phyloP scores from a whole-genome alignment of 2,329 filamentous ascomycete species.

The Amauroascus niger region DNA sequence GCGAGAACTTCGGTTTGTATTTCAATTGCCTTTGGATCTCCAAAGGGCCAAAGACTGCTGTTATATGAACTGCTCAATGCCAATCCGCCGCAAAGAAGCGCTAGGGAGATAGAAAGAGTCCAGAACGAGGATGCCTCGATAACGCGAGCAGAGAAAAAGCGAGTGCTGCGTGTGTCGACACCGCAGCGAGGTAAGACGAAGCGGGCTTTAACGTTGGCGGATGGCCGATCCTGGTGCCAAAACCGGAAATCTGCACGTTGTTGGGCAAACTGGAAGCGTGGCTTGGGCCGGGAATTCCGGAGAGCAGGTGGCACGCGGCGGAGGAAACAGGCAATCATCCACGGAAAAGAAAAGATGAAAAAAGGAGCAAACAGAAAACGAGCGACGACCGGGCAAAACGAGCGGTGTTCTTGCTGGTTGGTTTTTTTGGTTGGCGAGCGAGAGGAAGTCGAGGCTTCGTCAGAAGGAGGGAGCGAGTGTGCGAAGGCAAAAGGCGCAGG shows the following conservation, averaged over 20 bases:
- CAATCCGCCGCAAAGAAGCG: constrained; percentile 29
- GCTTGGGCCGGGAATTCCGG: constrained; percentile 20
- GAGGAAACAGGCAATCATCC: constrained; percentile 30
- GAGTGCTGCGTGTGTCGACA: not conserved
- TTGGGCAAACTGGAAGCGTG: constrained; percentile 16
- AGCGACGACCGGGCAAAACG: not conserved
- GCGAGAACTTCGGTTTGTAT: not conserved
- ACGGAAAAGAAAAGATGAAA: not conserved
- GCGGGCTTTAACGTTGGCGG: not conserved
- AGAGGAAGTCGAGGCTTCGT: not conserved
- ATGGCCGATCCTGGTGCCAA: not conserved
- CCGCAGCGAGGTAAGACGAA: not conserved
- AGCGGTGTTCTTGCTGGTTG: not conserved
- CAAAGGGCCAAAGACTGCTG: constrained; percentile 14
- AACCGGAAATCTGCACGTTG: constrained; percentile 11
- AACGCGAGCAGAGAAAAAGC: not conserved
- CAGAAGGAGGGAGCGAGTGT: constrained; percentile 1
- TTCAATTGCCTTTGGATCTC: not conserved
- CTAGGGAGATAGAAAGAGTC: constrained; percentile 28
- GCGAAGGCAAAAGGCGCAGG: too few species aligned
- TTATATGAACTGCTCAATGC: constrained; percentile 29
- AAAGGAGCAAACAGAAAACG: not conserved
- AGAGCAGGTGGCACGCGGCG: constrained; percentile 28
- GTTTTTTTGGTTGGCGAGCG: not conserved
- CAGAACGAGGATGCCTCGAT: constrained; percentile 31